Evolutionary conservation across 257 asterid genomes (phyloP).

Genomic region (Fraxinus pennsylvanica): DNA sequence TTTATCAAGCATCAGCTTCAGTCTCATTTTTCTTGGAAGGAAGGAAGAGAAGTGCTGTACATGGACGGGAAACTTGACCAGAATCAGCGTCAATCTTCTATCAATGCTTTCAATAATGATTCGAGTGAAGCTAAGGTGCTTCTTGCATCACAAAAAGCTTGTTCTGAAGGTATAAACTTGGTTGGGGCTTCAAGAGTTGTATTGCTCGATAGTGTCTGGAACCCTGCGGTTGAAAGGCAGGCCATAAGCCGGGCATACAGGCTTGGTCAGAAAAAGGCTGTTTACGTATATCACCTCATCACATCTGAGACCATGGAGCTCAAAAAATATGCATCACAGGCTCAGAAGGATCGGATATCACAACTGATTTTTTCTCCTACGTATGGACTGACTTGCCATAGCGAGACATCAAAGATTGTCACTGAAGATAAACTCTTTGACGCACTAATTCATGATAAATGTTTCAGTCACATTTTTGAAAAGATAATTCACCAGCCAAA

Average conservation of each 20-base stretch:
- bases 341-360: constrained; percentile 44
- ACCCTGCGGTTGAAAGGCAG: constrained; percentile 62
- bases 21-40: constrained; percentile 38
- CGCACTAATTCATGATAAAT: neutral
- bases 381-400: constrained; percentile 3
- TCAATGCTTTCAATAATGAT: constrained; percentile 44
- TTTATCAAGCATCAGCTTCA: constrained; percentile 40
- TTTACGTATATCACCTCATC: constrained; percentile 51
- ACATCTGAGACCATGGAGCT: constrained; percentile 47
- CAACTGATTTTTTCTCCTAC: constrained; percentile 42
- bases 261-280: constrained; percentile 54
- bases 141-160: constrained; percentile 56
- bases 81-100: constrained; percentile 43
- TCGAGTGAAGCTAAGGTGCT: constrained; percentile 53
- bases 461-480: constrained; percentile 31
- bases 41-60: constrained; percentile 48
- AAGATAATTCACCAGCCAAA: constrained; percentile 51
- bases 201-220: constrained; percentile 62
- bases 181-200: constrained; percentile 63
- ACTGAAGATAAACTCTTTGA: neutral
- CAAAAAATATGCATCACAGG: constrained; percentile 34
- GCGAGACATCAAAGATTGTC: neutral
- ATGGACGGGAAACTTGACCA: constrained; percentile 48
- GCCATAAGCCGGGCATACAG: constrained; percentile 63
- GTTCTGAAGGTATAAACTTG: constrained; percentile 63